These are phyloP conservation scores for Chimonanthus salicifolius DNA, from an alignment of 164 flowering plant species.

Conservation along the genomic window DNA sequence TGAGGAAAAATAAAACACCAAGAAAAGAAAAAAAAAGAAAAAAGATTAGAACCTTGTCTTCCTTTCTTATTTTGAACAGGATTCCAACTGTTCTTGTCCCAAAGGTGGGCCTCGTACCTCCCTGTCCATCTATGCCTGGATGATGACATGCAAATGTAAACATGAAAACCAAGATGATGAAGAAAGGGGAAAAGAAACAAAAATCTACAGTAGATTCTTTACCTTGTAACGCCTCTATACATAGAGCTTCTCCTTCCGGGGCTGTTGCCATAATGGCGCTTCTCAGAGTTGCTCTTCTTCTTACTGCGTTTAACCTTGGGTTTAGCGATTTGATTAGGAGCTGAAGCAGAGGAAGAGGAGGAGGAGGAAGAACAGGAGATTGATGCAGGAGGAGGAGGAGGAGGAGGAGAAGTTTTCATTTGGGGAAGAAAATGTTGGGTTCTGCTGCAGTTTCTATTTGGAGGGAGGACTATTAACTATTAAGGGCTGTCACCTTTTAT, in stretches of 20 bases:
- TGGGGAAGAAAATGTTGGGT: not conserved
- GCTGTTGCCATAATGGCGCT: slow-evolving; percentile 11
- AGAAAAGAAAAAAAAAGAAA: slow-evolving; percentile 5
- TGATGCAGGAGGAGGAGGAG: not conserved
- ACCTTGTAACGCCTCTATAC: slow-evolving; percentile 96
- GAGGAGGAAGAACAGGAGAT: slow-evolving; percentile 17
- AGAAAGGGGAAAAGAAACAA: not conserved
- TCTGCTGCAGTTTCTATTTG: not conserved
- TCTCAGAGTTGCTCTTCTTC: slow-evolving; percentile 15
- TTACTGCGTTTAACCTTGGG: slow-evolving; percentile 25
- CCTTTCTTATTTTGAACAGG: slow-evolving; percentile 83
- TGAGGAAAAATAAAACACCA: slow-evolving; percentile 5
- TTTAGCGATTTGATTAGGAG: slow-evolving; percentile 7
- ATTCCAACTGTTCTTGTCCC: slow-evolving; percentile 89
- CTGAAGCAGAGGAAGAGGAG: slow-evolving; percentile 27
- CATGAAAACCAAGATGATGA: slow-evolving; percentile 1
- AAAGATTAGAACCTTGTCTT: slow-evolving; percentile 51
- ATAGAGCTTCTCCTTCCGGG: slow-evolving; percentile 60
- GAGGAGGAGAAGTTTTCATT: not conserved
- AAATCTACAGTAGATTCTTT: not conserved
- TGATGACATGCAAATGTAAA: slow-evolving; percentile 17
- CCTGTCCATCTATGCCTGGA: slow-evolving; percentile 95
- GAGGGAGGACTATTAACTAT: not conserved
- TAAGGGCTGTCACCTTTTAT: not conserved
- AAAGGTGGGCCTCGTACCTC: slow-evolving; percentile 89